Conservation (phyloP, 2,329 filamentous ascomycete genomes). For the Fusarium proliferatum region DNA sequence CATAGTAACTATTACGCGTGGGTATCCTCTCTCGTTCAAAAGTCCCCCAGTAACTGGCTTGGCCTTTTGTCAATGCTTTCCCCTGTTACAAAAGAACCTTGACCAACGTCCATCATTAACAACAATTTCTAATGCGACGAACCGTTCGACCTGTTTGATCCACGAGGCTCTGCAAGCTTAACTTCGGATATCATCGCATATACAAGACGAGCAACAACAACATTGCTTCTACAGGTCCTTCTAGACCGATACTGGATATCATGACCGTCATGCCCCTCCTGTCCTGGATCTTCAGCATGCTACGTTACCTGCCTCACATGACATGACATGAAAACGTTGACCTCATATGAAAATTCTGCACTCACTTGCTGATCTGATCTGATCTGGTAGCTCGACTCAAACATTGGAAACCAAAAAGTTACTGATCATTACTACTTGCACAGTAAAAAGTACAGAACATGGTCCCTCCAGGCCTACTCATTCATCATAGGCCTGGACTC, state of each 20-base stretch:
- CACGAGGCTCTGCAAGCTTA: conserved; percentile 26
- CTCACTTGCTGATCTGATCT: conserved; percentile 26
- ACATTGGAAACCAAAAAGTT: conserved; percentile 33
- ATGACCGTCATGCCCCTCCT: not conserved
- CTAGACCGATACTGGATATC: conserved; percentile 6
- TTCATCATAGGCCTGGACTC: conserved; percentile 25
- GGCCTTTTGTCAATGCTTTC: conserved; percentile 17
- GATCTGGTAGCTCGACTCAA: conserved; percentile 8
- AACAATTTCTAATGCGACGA: conserved; percentile 4
- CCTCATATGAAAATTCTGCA: not conserved
- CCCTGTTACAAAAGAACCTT: conserved; percentile 32
- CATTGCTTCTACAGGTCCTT: not conserved
- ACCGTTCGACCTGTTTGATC: conserved; percentile 22
- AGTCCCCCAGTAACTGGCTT: conserved; percentile 33
- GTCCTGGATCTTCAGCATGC: not conserved
- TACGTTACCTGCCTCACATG: conserved; percentile 25
- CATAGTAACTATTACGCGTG: conserved; percentile 33
- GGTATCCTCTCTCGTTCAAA: conserved; percentile 38
- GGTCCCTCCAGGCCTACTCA: conserved; percentile 28
- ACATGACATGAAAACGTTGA: not conserved
- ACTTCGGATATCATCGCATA: conserved; percentile 14
- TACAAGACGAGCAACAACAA: not conserved
- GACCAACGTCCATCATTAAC: not conserved
- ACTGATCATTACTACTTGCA: conserved; percentile 41
- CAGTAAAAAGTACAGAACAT: conserved; percentile 45